Evolutionary conservation across 2,329 filamentous ascomycete genomes (phyloP), one percentile per base, ranked within the genome.

Genomic region (Nakataea oryzae): DNA sequence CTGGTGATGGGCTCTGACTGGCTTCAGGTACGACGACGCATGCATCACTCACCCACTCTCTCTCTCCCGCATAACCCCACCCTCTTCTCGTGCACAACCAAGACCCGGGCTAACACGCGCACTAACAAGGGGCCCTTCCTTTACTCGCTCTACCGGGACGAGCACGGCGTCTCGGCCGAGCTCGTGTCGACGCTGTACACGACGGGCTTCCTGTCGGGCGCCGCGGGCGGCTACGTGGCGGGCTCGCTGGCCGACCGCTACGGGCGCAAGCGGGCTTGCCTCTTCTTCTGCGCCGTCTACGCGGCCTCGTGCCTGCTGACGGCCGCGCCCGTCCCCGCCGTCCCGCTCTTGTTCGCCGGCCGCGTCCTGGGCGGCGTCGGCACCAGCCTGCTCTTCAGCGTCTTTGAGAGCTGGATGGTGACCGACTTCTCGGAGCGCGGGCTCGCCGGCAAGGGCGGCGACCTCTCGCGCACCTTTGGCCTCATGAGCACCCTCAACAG

Each of bases 321-420:
- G 24, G 68, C 67, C 13, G 59, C 66, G 14, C 67, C 68, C 55
- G 62, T 77, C 1, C 69, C 71, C 5, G 60, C 67, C 57, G 62
- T 78, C 1, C 70, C 72, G 4, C 59, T 82, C 13, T 72, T 87
- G 6, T 79, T 84, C 61, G 62, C 76, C 1, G 84, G 84, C 14
- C 75, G 84, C 59, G 69, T 81, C 0, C 74, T 85, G 4, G 82
- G 81, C 27, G 84, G 84, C 0, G 64, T 86, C 57, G 79, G 78
- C 30, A 81, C 82, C 41, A 84, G 81, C 29, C 70, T 86, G 54
- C 74, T 86, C 32, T 86, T 82, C 73, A 83, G 78, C 56, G 80
- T 79, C 6, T 85, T 86, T 65, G 83, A 86, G 69, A 82, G 80
- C 66, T 86, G 83, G 83, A 81, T 86, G 75, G 78, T 86, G 30